Evolutionary conservation across 768 basidiomycete species (phyloP).

Genomic region (Kwoniella sp.): DNA sequence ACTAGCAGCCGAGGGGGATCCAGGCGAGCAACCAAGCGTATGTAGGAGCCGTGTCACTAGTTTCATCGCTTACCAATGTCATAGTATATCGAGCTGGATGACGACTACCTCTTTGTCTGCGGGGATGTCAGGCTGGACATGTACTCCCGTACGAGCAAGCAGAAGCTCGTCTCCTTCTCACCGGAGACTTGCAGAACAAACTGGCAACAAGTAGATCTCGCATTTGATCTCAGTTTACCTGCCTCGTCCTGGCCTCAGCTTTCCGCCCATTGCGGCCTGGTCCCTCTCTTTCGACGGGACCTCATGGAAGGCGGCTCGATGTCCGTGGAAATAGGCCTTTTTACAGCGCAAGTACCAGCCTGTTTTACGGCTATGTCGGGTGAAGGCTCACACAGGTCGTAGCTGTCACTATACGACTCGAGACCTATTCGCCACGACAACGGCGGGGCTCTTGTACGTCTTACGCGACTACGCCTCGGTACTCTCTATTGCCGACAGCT

Average conservation of each 20-base stretch:
- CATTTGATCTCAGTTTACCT: too few relatives aligned
- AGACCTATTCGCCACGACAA: conserved; percentile 26
- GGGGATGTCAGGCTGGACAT: conserved; percentile 12
- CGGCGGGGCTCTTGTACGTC: conserved; percentile 14
- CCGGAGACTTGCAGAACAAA: too few relatives aligned
- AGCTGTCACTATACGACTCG: conserved; percentile 32
- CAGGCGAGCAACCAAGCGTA: conserved; percentile 4
- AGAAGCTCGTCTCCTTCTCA: conserved; percentile 17
- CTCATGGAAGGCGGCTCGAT: too few relatives aligned
- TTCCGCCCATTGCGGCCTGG: too few relatives aligned
- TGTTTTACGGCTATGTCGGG: neutral
- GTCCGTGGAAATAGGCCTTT: too few relatives aligned
- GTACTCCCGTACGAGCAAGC: conserved; percentile 17
- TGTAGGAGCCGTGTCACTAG: neutral
- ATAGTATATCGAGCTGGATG: conserved; percentile 43
- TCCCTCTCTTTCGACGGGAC: too few relatives aligned
- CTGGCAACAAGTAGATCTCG: too few relatives aligned
- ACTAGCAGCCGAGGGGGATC: too few relatives aligned
- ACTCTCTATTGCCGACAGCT: neutral
- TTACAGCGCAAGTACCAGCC: conserved; percentile 17
- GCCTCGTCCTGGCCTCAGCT: too few relatives aligned
- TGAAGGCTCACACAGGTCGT: too few relatives aligned
- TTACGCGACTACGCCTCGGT: conserved; percentile 23
- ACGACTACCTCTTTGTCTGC: conserved; percentile 33
- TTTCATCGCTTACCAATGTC: neutral